A percentile compares a stretch with the other conserved stretches of the same genome.
phyloP scores from a whole-genome alignment of 1,139 yeast species.

The Wickerhamiella infanticola region DNA sequence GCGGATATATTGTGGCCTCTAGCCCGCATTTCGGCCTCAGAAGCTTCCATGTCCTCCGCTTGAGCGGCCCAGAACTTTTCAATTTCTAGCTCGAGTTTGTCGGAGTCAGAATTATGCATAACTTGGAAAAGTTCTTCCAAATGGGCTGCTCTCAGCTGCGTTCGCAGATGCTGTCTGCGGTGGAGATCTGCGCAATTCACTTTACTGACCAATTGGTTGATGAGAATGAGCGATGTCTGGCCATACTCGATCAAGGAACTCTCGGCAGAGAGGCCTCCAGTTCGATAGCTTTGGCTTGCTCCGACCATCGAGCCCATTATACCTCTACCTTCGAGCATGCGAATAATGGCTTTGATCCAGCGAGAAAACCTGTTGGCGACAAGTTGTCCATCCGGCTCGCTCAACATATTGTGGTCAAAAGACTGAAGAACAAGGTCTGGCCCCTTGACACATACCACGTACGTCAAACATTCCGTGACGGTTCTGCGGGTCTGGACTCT shows the following conservation, averaged over 20 bases:
- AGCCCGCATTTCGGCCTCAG: slow-evolving; percentile 16
- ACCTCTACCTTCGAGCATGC: slow-evolving; percentile 76
- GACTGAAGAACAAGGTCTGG: slow-evolving; percentile 50
- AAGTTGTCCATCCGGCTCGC: background rate
- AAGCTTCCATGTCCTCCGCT: slow-evolving; percentile 53
- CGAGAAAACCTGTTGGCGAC: slow-evolving; percentile 41
- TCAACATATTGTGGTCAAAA: slow-evolving; percentile 31
- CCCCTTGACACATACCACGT: slow-evolving; percentile 40
- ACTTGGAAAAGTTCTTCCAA: slow-evolving; percentile 45
- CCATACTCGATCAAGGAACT: slow-evolving; percentile 68
- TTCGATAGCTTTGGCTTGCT: slow-evolving; percentile 43
- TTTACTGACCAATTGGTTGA: slow-evolving; percentile 48
- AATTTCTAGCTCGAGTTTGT: slow-evolving; percentile 50
- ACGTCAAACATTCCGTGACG: slow-evolving; percentile 62
- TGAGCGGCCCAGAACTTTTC: slow-evolving; percentile 49
- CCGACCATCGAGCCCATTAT: slow-evolving; percentile 83
- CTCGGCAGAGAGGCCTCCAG: slow-evolving; percentile 47
- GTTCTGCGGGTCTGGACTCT: slow-evolving; percentile 60
- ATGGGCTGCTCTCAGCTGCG: slow-evolving; percentile 68
- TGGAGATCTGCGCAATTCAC: slow-evolving; percentile 39
- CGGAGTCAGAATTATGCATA: slow-evolving; percentile 47
- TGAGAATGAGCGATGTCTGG: slow-evolving; percentile 57
- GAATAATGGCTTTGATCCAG: slow-evolving; percentile 66
- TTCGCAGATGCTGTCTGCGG: slow-evolving; percentile 58
- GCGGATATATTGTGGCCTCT: background rate